These are phyloP conservation scores for Silene latifolia DNA, from an alignment of 148 eudicot genomes.

Conservation along the genomic window DNA sequence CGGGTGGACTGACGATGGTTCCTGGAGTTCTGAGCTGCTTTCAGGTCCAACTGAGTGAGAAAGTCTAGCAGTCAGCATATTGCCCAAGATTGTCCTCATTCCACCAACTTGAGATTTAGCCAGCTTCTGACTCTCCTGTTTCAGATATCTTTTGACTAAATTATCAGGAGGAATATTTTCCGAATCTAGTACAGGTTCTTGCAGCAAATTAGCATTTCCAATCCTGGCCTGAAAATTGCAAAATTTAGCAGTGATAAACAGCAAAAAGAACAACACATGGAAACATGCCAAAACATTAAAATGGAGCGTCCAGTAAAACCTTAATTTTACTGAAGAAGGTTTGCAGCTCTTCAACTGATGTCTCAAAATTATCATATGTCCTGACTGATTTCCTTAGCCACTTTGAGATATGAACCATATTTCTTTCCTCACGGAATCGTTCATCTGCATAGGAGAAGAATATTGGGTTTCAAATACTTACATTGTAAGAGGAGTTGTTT, in stretches of 20 bases:
- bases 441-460: slow-evolving; percentile 53
- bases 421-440: slow-evolving; percentile 72
- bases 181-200: slow-evolving; percentile 29
- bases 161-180: slow-evolving; percentile 33
- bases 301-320: slow-evolving; percentile 34
- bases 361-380: slow-evolving; percentile 54
- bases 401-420: slow-evolving; percentile 67
- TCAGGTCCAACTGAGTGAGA: slow-evolving; percentile 29
- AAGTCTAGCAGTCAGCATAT: slow-evolving; percentile 16
- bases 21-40: slow-evolving; percentile 29
- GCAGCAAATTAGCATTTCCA: slow-evolving; percentile 32
- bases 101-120: slow-evolving; percentile 28
- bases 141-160: slow-evolving; percentile 28
- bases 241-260: background rate
- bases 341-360: slow-evolving; percentile 54
- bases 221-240: slow-evolving; percentile 43
- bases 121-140: slow-evolving; percentile 34
- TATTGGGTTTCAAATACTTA: background rate
- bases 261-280: background rate
- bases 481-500: background rate
- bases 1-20: slow-evolving; percentile 21
- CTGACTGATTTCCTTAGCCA: slow-evolving; percentile 91
- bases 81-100: slow-evolving; percentile 29
- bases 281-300: background rate
- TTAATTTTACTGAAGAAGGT: slow-evolving; percentile 69